These are phyloP conservation scores for Nicotiana tabacum DNA, from an alignment of 257 asterid species.

Conservation along the genomic window DNA sequence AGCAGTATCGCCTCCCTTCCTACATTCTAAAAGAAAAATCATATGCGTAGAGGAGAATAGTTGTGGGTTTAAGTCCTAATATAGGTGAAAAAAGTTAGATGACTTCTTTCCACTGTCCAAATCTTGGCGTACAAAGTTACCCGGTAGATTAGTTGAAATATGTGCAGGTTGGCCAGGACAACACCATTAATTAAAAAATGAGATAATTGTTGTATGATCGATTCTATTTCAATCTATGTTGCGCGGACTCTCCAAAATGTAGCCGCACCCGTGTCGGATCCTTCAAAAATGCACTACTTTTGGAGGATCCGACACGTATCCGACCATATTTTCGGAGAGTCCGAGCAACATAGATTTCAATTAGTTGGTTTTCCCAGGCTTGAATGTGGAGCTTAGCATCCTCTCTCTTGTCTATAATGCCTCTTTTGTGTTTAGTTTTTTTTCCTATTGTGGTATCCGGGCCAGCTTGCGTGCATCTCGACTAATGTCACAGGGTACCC, in stretches of 20 bases:
- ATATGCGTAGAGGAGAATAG: neutral
- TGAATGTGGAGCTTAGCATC: neutral
- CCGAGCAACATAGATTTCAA: neutral
- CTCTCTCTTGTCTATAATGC: neutral
- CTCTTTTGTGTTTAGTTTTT: neutral
- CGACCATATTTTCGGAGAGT: too few species aligned
- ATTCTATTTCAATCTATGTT: neutral
- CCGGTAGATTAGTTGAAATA: neutral
- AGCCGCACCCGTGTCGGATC: too few species aligned
- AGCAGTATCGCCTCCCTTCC: neutral
- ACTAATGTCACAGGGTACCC: too few species aligned
- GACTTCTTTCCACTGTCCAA: neutral
- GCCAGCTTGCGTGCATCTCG: too few species aligned
- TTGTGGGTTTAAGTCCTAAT: neutral
- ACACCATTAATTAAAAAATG: neutral
- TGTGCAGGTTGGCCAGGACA: neutral
- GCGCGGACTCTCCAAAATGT: too few species aligned
- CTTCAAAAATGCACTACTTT: too few species aligned
- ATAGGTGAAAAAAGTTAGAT: neutral
- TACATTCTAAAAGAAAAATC: neutral
- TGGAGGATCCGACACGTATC: too few species aligned
- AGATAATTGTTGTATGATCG: neutral
- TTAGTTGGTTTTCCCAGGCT: neutral
- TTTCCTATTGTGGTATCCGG: too few species aligned
- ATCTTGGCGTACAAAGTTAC: neutral